A percentile compares a stretch with the other conserved stretches of the same genome.
Conservation (phyloP, 2,329 filamentous ascomycete species). For the Curvularia eragrostidis region DNA sequence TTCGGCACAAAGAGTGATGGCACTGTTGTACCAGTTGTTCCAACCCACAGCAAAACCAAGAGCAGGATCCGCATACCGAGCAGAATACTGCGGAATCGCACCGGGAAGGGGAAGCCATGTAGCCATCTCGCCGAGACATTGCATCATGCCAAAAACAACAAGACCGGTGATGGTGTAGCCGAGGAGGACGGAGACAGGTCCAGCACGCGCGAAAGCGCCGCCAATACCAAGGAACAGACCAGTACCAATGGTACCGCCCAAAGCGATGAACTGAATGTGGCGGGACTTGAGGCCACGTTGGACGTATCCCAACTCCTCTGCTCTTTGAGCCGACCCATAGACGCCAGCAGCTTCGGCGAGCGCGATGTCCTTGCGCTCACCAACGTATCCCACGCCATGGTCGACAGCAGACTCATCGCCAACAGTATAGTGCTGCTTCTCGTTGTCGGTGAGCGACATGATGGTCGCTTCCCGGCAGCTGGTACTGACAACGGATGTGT, state of each 20-base stretch:
- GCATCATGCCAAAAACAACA: constrained; percentile 51
- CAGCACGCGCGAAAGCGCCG: constrained; percentile 41
- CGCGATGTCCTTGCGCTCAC: constrained; percentile 31
- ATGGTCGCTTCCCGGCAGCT: constrained; percentile 1
- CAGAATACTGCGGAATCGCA: constrained; percentile 47
- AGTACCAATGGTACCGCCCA: constrained; percentile 62
- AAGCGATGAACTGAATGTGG: constrained; percentile 66
- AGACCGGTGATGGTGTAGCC: constrained; percentile 46
- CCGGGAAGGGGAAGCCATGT: constrained; percentile 52
- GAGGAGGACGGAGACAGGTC: constrained; percentile 47
- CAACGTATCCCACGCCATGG: constrained; percentile 36
- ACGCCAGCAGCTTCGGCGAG: constrained; percentile 59
- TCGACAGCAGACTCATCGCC: constrained; percentile 18
- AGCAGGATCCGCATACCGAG: constrained; percentile 57
- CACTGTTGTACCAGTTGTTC: constrained; percentile 42
- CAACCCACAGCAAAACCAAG: constrained; percentile 39
- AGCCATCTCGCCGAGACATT: constrained; percentile 52
- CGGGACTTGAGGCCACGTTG: constrained; percentile 55
- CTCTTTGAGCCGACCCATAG: constrained; percentile 59
- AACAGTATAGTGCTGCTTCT: constrained; percentile 39
- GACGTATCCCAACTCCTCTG: constrained; percentile 32
- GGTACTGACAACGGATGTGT: not conserved
- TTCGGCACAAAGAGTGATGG: constrained; percentile 47
- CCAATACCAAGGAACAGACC: constrained; percentile 48
- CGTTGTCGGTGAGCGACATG: constrained; percentile 34